Percentiles rank a stretch among this genome's conserved stretches.
Evolutionary conservation across 2,329 filamentous ascomycete genomes (phyloP).

Genomic region (Mariannaea elegans): DNA sequence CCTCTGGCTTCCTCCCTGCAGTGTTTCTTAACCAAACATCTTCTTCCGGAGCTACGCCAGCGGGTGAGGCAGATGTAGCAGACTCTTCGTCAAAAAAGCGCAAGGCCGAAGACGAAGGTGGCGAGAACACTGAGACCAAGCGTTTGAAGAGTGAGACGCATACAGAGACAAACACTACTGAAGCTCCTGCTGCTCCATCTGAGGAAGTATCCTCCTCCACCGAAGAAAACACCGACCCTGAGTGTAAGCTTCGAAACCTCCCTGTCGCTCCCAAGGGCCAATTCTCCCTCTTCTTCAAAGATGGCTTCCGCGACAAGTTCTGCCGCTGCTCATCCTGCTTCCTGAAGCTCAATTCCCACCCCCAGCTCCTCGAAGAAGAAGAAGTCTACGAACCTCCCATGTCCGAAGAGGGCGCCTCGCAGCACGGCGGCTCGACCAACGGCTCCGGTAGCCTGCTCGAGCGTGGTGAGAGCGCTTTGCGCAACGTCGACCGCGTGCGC

Average conservation of each 20-base stretch:
- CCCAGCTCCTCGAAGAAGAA: slow-evolving; percentile 91
- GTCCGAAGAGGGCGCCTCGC: slow-evolving; percentile 69
- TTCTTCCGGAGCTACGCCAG: not conserved
- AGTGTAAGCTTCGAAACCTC: slow-evolving; percentile 70
- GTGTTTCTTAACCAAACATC: slow-evolving; percentile 60
- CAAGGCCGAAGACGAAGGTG: slow-evolving; percentile 66
- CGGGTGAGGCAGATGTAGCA: slow-evolving; percentile 16
- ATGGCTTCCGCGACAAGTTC: slow-evolving; percentile 80
- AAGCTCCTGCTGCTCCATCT: slow-evolving; percentile 7
- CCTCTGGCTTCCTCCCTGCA: slow-evolving; percentile 79
- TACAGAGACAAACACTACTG: slow-evolving; percentile 7
- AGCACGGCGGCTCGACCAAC: slow-evolving; percentile 64
- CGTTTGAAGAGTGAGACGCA: slow-evolving; percentile 58
- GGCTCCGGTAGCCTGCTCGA: slow-evolving; percentile 88
- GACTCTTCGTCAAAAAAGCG: slow-evolving; percentile 65
- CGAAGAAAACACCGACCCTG: slow-evolving; percentile 11
- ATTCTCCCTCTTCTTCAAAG: slow-evolving; percentile 85
- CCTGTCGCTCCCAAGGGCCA: slow-evolving; percentile 62
- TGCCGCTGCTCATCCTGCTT: slow-evolving; percentile 89
- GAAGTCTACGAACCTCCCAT: slow-evolving; percentile 92
- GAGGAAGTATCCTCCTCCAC: slow-evolving; percentile 24
- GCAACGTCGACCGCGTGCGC: slow-evolving; percentile 88
- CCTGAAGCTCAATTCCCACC: slow-evolving; percentile 72
- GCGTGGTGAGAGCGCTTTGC: slow-evolving; percentile 89
- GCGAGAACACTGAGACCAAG: slow-evolving; percentile 54